Evolutionary conservation across 768 basidiomycete species (phyloP).

Genomic region (Leucocoprinus sp.): DNA sequence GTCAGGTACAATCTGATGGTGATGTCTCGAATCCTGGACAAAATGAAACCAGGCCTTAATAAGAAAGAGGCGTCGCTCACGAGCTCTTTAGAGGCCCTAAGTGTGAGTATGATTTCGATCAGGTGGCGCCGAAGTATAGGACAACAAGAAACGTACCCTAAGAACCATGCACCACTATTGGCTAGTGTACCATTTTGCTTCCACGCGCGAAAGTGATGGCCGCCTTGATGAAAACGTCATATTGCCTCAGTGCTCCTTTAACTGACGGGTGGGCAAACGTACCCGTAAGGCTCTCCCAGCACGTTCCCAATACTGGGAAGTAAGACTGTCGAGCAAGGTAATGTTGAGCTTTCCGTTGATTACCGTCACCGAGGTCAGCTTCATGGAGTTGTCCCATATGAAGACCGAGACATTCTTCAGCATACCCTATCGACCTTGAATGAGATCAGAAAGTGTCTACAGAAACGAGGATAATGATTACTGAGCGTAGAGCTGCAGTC

Average conservation of each 20-base stretch:
- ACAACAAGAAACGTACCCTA: slow-evolving; percentile 44
- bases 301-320: slow-evolving; percentile 72
- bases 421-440: slow-evolving; percentile 69
- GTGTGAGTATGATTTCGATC: background rate
- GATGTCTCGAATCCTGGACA: slow-evolving; percentile 42
- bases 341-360: slow-evolving; percentile 58
- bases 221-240: slow-evolving; percentile 35
- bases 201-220: slow-evolving; percentile 87
- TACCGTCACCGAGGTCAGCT: slow-evolving; percentile 80
- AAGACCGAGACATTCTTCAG: slow-evolving; percentile 74
- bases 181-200: slow-evolving; percentile 74
- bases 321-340: slow-evolving; percentile 74
- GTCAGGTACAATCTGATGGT: slow-evolving; percentile 67
- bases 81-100: slow-evolving; percentile 68
- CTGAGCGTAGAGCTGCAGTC: slow-evolving; percentile 66
- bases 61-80: slow-evolving; percentile 19
- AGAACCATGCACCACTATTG: slow-evolving; percentile 76
- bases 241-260: background rate
- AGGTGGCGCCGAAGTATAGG: background rate
- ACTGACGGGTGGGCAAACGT: slow-evolving; percentile 6
- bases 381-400: slow-evolving; percentile 69
- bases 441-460: background rate
- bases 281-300: slow-evolving; percentile 81
- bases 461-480: slow-evolving; percentile 19
- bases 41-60: background rate